Evolutionary conservation across 2,329 filamentous ascomycete genomes (phyloP).

Genomic region (Tolypocladium sp.): DNA sequence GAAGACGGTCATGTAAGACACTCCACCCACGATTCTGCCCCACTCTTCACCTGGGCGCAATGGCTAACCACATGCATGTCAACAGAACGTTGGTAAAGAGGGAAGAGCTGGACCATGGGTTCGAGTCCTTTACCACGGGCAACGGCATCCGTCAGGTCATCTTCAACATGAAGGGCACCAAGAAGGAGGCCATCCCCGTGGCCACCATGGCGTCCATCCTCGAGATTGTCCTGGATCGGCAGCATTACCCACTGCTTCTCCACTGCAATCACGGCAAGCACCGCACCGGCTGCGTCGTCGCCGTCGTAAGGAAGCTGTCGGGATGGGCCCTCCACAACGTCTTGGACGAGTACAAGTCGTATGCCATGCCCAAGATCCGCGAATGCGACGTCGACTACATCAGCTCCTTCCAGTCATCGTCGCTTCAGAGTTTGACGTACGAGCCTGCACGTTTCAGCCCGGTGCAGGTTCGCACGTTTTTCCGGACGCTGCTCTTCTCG

Average conservation of each 20-base stretch:
- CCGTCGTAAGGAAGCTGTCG: constrained; percentile 63
- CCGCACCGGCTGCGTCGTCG: constrained; percentile 83
- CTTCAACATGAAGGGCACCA: constrained; percentile 80
- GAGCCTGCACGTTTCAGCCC: constrained; percentile 9
- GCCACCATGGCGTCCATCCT: constrained; percentile 63
- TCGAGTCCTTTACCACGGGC: constrained; percentile 51
- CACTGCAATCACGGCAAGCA: constrained; percentile 96
- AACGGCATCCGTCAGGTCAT: constrained; percentile 64
- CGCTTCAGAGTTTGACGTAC: constrained; percentile 17
- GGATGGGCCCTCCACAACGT: constrained; percentile 56
- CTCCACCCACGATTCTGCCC: constrained; percentile 1
- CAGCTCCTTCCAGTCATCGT: constrained; percentile 34
- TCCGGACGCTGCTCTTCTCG: constrained; percentile 33
- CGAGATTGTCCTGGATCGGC: constrained; percentile 57
- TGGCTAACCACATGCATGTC: constrained; percentile 5
- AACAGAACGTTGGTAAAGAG: constrained; percentile 55
- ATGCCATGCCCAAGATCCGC: constrained; percentile 50
- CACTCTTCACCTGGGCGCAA: neutral
- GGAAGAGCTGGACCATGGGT: constrained; percentile 42
- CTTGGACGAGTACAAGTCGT: constrained; percentile 65
- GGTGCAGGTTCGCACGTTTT: constrained; percentile 25
- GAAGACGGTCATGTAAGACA: constrained; percentile 67
- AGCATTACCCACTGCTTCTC: constrained; percentile 72
- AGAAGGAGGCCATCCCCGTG: constrained; percentile 63
- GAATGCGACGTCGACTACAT: constrained; percentile 54